Evolutionary conservation across 2,329 filamentous ascomycete genomes (phyloP).

Genomic region (Penicillium sp.): DNA sequence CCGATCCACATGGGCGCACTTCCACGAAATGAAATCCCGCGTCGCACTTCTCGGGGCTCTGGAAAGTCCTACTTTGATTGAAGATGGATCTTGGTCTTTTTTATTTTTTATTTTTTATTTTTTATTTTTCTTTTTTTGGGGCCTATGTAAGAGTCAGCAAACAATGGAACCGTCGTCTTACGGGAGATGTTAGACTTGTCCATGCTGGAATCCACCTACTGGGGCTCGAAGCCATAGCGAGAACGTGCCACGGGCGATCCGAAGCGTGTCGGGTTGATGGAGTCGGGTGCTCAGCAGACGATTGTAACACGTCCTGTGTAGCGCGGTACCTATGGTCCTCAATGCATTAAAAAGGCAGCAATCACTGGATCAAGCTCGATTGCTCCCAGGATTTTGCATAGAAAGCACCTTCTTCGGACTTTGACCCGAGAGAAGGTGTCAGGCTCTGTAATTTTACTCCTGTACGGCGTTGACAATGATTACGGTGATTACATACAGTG

Average conservation of each 20-base stretch:
- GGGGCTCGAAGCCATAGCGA: conserved; percentile 6
- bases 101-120: not conserved
- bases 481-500: not conserved
- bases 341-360: not conserved
- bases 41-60: conserved; percentile 9
- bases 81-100: not conserved
- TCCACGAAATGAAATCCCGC: conserved; percentile 16
- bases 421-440: not conserved
- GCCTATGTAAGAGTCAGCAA: not conserved
- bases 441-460: not conserved
- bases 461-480: too few species aligned
- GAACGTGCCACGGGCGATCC: conserved; percentile 17
- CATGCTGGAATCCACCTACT: not conserved
- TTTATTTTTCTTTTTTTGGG: not conserved
- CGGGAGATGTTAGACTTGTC: conserved; percentile 3
- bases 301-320: not conserved
- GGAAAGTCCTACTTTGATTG: not conserved
- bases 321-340: not conserved
- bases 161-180: conserved; percentile 12
- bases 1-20: conserved; percentile 19
- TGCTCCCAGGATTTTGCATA: not conserved
- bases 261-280: not conserved
- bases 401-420: not conserved
- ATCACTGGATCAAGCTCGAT: too few species aligned
- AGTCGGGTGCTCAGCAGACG: not conserved